Evolutionary conservation across 164 flowering plant species (phyloP).

Genomic region (Nelumbo lutea): DNA sequence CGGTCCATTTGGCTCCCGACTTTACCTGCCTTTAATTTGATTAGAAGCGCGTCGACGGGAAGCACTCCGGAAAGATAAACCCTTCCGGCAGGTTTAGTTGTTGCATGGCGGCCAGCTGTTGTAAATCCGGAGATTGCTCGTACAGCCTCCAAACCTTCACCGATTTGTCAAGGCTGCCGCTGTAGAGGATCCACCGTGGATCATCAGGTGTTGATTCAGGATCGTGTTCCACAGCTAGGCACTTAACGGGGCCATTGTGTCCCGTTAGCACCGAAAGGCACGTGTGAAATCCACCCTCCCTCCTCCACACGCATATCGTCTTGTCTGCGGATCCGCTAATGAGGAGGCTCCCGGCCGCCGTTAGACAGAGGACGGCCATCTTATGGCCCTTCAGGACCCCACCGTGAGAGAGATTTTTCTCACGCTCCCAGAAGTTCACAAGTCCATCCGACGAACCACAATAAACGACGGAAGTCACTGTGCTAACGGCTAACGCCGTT

Average conservation of each 20-base stretch:
- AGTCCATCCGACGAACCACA: constrained; percentile 79
- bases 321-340: constrained; percentile 84
- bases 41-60: not conserved
- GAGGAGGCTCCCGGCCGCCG: constrained; percentile 53
- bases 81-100: constrained; percentile 1
- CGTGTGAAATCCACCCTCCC: constrained; percentile 49
- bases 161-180: constrained; percentile 81
- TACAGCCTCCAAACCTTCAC: constrained; percentile 84
- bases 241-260: constrained; percentile 78
- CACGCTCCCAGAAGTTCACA: constrained; percentile 72
- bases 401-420: constrained; percentile 52
- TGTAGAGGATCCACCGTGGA: constrained; percentile 53
- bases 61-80: too few relatives aligned
- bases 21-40: too few relatives aligned
- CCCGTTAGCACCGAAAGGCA: constrained; percentile 73
- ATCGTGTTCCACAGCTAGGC: constrained; percentile 61
- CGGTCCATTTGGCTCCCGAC: too few relatives aligned
- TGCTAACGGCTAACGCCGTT: constrained; percentile 55
- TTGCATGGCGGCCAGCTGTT: constrained; percentile 21
- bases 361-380: constrained; percentile 70
- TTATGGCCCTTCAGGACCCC: constrained; percentile 75
- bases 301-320: constrained; percentile 76
- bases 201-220: constrained; percentile 24
- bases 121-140: constrained; percentile 38
- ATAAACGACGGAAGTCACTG: constrained; percentile 42